phyloP scores from a whole-genome alignment of 768 basidiomycete species.

The Termitomyces sp. region DNA sequence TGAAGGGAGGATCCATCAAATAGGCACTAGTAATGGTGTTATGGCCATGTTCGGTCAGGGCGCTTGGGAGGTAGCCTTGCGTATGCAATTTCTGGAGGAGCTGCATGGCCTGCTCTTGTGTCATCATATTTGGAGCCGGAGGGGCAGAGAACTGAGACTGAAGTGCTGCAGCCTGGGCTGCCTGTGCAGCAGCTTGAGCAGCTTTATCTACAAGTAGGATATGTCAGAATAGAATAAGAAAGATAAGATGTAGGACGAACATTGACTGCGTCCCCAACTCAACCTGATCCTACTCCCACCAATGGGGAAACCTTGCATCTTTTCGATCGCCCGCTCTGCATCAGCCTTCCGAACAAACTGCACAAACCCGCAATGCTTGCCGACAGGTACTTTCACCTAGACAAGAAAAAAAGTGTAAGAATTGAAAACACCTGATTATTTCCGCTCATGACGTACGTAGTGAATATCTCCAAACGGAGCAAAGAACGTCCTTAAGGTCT shows the following conservation, averaged over 20 bases:
- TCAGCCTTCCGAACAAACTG: conserved; percentile 91
- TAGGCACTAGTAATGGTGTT: conserved; percentile 8
- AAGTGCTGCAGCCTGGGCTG: conserved; percentile 68
- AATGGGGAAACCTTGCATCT: conserved; percentile 95
- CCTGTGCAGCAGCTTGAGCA: conserved; percentile 84
- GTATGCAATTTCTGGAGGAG: conserved; percentile 51
- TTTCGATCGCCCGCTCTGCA: conserved; percentile 89
- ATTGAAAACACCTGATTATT: not conserved
- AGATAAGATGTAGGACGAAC: conserved; percentile 33
- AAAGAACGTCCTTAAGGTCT: conserved; percentile 87
- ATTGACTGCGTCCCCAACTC: conserved; percentile 93
- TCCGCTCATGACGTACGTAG: conserved; percentile 51
- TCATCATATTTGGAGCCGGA: conserved; percentile 28
- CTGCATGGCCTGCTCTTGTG: conserved; percentile 58
- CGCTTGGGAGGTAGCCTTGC: conserved; percentile 28
- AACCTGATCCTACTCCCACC: conserved; percentile 87
- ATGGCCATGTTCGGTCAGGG: conserved; percentile 5
- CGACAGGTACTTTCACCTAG: conserved; percentile 93
- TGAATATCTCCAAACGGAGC: conserved; percentile 91
- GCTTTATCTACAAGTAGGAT: conserved; percentile 61
- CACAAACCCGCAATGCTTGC: conserved; percentile 94
- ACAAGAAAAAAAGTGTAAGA: conserved; percentile 9
- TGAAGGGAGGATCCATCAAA: conserved; percentile 2
- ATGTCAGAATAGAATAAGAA: conserved; percentile 1
- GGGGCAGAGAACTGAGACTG: conserved; percentile 33